Evolutionary conservation across 371 early-diverging fungal genomes (phyloP).

Genomic region (Actinomortierella ambigua): DNA sequence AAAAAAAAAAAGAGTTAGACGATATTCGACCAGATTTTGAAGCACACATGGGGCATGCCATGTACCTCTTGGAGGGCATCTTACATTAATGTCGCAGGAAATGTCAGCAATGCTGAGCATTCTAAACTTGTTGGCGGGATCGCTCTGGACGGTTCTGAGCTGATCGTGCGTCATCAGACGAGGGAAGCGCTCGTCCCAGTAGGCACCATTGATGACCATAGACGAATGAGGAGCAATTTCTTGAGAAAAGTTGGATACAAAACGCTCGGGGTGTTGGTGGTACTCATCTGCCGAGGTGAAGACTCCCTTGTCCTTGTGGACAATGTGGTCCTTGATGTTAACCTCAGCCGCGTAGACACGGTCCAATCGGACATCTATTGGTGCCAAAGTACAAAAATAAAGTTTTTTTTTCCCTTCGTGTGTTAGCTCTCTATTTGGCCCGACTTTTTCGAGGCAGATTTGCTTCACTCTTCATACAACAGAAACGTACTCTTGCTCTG

Average conservation of each 20-base stretch:
- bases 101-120: slow-evolving; percentile 92
- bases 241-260: slow-evolving; percentile 85
- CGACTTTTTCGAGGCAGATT: neutral
- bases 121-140: slow-evolving; percentile 64
- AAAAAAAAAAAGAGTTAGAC: neutral
- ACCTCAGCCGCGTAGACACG: slow-evolving; percentile 82
- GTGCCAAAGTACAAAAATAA: neutral
- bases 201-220: slow-evolving; percentile 93
- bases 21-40: neutral
- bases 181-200: slow-evolving; percentile 92
- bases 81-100: slow-evolving; percentile 91
- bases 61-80: slow-evolving; percentile 1
- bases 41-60: neutral
- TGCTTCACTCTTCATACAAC: neutral
- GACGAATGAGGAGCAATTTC: slow-evolving; percentile 91
- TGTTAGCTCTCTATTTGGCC: neutral
- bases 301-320: slow-evolving; percentile 66
- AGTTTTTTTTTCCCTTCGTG: neutral
- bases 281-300: slow-evolving; percentile 74
- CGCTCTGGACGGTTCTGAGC: slow-evolving; percentile 64
- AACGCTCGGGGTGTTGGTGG: slow-evolving; percentile 78
- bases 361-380: slow-evolving; percentile 36
- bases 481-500: slow-evolving; percentile 63
- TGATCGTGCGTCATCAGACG: slow-evolving; percentile 87
- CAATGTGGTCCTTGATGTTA: slow-evolving; percentile 79